Evolutionary conservation across 805 yeast species (phyloP).

Genomic region (Priceomyces castillae): DNA sequence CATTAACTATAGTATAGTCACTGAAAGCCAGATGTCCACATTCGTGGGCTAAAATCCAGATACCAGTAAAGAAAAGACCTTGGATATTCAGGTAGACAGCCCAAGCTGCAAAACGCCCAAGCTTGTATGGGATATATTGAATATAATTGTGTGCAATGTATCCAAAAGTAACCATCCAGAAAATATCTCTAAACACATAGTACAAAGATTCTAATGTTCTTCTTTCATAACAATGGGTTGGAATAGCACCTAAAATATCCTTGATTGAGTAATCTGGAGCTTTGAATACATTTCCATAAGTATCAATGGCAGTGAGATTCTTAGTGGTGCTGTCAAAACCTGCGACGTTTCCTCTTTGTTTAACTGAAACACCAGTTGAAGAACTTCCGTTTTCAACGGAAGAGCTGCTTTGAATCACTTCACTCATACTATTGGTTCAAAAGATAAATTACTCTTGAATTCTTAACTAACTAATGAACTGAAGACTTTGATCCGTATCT

Average conservation of each 20-base stretch:
- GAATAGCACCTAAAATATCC: conserved; percentile 70
- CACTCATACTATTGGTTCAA: background rate
- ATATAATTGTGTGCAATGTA: conserved; percentile 53
- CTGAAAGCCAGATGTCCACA: conserved; percentile 89
- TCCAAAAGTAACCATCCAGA: conserved; percentile 47
- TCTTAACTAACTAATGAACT: too few relatives aligned
- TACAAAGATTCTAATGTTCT: conserved; percentile 50
- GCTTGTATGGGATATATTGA: conserved; percentile 44
- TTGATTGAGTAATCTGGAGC: conserved; percentile 77
- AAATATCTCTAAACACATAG: conserved; percentile 68
- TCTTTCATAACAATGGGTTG: conserved; percentile 71
- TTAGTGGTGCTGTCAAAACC: conserved; percentile 26
- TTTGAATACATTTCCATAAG: conserved; percentile 62
- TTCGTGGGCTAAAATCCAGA: conserved; percentile 88
- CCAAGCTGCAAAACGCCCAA: conserved; percentile 59
- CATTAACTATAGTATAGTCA: conserved; percentile 69
- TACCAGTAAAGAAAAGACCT: conserved; percentile 71
- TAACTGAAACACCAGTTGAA: background rate
- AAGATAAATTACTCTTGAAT: too few relatives aligned
- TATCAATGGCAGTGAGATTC: conserved; percentile 49
- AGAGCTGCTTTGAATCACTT: background rate
- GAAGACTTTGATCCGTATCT: too few relatives aligned
- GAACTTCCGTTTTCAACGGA: background rate
- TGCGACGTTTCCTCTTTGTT: conserved; percentile 42
- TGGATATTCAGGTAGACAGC: conserved; percentile 48